Base-by-base conservation (phyloP, 1,284 basidiomycete species). In the Mycena citricolor region DNA sequence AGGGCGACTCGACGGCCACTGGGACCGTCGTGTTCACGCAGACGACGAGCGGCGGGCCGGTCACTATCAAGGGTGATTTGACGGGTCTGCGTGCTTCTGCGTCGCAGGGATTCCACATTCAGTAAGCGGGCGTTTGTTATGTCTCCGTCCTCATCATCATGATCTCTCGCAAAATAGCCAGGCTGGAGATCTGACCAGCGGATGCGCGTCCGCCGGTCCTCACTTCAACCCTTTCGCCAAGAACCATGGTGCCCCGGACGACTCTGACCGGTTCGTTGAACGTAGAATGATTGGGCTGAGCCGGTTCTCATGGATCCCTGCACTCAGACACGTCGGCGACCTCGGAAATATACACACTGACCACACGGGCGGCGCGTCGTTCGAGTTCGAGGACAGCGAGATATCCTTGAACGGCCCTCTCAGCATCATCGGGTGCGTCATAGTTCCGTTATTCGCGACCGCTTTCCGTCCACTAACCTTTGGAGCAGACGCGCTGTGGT, bases 301-400 rank as follows among this genome's bases (percentile, higher is more conserved):
- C n/a, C n/a, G n/a, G n/a, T n/a, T n/a, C n/a, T n/a, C n/a, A n/a
- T n/a, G n/a, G n/a, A n/a, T n/a, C n/a, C n/a, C n/a, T n/a, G n/a
- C n/a, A n/a, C n/a, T n/a, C n/a, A 72, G 87, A 51, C 89, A 91
- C 63, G 77, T 85, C 20, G 88, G 89, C 13, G 89, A 92, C 61
- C 65, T 91, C 47, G 89, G 87, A 28, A 85, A 91, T 62, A 79
- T 91, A 57, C 58, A 74, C 56, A 76, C 77, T 43, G 76, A 91
- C 60, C 66, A 62, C 13, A 58, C 66, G 37, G 89, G 88, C 32
- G 69, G 68, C 23, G 83, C 81, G 17, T 64, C 61, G 19, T 70
- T 90, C 59, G 70, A 69, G 13, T 71, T 90, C 54, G 65, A 69
- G 49, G 89, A 90, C 61, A 59, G 59, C 24, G 52, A 77, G 36